These are phyloP conservation scores for Leccinum boreale DNA, from an alignment of 768 basidiomycete genomes.

Conservation along the genomic window DNA sequence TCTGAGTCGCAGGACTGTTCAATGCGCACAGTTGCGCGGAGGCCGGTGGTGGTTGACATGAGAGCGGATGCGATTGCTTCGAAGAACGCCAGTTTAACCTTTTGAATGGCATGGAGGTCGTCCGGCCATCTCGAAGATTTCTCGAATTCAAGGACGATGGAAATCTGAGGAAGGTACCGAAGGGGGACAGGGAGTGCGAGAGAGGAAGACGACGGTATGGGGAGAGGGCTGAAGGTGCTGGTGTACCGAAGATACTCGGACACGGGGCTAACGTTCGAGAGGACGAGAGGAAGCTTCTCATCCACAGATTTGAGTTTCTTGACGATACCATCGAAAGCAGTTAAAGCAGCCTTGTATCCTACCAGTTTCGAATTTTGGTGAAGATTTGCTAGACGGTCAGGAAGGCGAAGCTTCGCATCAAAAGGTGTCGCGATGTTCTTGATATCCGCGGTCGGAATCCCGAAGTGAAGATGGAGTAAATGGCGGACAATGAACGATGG, in stretches of 20 bases:
- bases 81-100: conserved; percentile 90
- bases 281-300: conserved; percentile 67
- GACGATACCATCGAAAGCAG: conserved; percentile 77
- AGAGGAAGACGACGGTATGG: conserved; percentile 54
- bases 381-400: conserved; percentile 46
- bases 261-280: conserved; percentile 72
- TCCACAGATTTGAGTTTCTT: conserved; percentile 73
- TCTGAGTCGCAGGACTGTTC: conserved; percentile 49
- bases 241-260: conserved; percentile 81
- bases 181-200: conserved; percentile 55
- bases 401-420: conserved; percentile 57
- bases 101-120: conserved; percentile 87
- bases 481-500: conserved; percentile 72
- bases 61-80: conserved; percentile 72
- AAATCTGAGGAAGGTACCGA: conserved; percentile 65
- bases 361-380: conserved; percentile 33
- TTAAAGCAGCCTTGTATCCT: conserved; percentile 71
- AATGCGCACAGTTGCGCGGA: conserved; percentile 58
- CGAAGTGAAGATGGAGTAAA: conserved; percentile 74
- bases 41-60: conserved; percentile 47
- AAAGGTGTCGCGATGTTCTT: conserved; percentile 58
- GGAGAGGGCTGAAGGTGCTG: conserved; percentile 75
- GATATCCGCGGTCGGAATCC: conserved; percentile 49
- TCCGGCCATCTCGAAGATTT: conserved; percentile 94
- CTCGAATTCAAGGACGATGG: conserved; percentile 85